Conservation (phyloP, 768 basidiomycete genomes). For the Tephrocybe rancida region DNA sequence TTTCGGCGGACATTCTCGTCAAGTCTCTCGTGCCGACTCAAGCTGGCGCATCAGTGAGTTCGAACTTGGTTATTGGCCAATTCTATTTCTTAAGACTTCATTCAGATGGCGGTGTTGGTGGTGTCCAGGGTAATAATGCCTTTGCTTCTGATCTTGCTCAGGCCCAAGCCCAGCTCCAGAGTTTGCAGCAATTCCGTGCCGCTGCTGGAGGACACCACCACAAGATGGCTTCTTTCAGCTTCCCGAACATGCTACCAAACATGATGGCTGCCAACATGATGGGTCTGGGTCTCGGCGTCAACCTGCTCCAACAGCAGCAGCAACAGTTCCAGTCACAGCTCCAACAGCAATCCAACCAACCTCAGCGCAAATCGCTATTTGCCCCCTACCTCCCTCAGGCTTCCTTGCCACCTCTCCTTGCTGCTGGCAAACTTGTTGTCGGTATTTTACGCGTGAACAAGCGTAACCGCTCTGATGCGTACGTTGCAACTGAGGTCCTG, state of each 20-base stretch:
- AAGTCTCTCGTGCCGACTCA: conserved; percentile 74
- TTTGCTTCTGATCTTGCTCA: conserved; percentile 89
- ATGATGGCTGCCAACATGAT: conserved; percentile 98
- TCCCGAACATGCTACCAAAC: conserved; percentile 97
- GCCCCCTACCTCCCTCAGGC: conserved; percentile 99
- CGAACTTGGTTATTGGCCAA: not conserved
- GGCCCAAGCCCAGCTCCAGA: conserved; percentile 95
- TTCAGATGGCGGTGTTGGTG: conserved; percentile 76
- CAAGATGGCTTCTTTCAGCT: conserved; percentile 97
- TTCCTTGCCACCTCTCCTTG: conserved; percentile 92
- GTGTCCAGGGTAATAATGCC: conserved; percentile 59
- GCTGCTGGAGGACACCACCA: conserved; percentile 93
- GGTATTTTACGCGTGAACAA: conserved; percentile 98
- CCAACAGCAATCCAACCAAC: conserved; percentile 89
- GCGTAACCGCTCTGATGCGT: conserved; percentile 97
- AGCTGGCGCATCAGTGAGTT: conserved; percentile 90
- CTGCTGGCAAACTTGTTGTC: conserved; percentile 96
- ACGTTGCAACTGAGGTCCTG: conserved; percentile 96
- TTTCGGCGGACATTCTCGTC: conserved; percentile 72
- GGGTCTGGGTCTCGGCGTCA: conserved; percentile 84
- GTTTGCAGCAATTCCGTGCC: conserved; percentile 95
- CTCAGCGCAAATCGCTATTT: conserved; percentile 97
- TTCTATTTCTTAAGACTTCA: conserved; percentile 11
- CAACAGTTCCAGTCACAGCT: conserved; percentile 95
- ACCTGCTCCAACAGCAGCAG: conserved; percentile 89